Evolutionary conservation across 1,139 yeast species (phyloP), one percentile per base, ranked within the genome.

Genomic region (Zygosaccharomyces pseudobailii): DNA sequence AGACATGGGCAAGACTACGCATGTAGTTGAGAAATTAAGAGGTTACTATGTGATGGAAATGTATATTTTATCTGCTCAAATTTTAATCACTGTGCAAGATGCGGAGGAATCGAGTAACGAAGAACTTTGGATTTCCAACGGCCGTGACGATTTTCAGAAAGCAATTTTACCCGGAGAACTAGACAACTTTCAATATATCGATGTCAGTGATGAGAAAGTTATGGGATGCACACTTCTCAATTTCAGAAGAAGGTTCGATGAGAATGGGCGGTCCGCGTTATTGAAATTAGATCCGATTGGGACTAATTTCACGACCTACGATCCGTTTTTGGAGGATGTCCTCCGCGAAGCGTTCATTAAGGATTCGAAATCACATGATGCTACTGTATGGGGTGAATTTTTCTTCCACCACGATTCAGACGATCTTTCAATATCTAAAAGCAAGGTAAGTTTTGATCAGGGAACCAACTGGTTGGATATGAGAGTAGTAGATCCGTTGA

Each of bases 391-490:
- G 6, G 50, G 40, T 2, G 44, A 43, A 17, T 46, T 46, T 23
- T 17, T 32, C 28, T 24, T 24, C 27, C 27, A 8, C 27, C 27
- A 6, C 27, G 27, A 24, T 24, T 24, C 27, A 8, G 27, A 24
- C 6, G 27, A 24, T 24, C 27, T 24, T 24, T 64, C 68, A 3
- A 46, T 56, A 20, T 45, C 65, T 1, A 66, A 67, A 46, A 62
- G 80, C 3, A 71, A 68, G 55, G 76, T 81, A 42, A 72, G 89
- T 0, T 74, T 77, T 53, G 82, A 86, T 59, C 83, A 82, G 58
- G 94, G 94, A 21, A 65, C 69, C 43, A 71, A 78, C 17, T 86
- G 94, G 94, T 54, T 67, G 4, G 70, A 70, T 22, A 62, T 87
- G 47, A 72, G 66, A 45, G 78, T 77, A 40, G 74, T 71, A 4